Percentiles rank a stretch among this genome's conserved stretches.
These are phyloP conservation scores for Colletotrichum ledebouriae DNA, from an alignment of 2,329 filamentous ascomycete genomes.

Conservation along the genomic window DNA sequence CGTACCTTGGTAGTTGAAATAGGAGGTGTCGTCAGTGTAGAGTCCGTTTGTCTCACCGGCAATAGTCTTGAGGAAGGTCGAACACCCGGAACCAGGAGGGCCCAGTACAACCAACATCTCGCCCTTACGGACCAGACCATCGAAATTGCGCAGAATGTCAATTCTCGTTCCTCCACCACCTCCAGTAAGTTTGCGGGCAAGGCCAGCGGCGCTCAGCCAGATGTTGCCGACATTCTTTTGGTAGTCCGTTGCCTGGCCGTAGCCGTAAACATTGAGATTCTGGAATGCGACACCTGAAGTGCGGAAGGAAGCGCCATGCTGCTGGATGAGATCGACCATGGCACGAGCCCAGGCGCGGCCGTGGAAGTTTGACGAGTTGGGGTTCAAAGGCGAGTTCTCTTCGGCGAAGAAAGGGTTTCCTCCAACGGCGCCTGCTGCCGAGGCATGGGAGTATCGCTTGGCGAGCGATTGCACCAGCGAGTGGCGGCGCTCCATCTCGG, in stretches of 20 bases:
- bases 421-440: slow-evolving; percentile 50
- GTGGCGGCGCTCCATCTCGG: slow-evolving; percentile 64
- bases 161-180: slow-evolving; percentile 66
- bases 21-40: slow-evolving; percentile 75
- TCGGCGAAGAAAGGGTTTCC: slow-evolving; percentile 66
- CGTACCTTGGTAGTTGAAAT: slow-evolving; percentile 85
- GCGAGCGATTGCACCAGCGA: slow-evolving; percentile 69
- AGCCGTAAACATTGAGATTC: slow-evolving; percentile 77
- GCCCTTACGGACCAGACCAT: slow-evolving; percentile 76
- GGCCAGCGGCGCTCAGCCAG: slow-evolving; percentile 63
- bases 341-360: slow-evolving; percentile 72
- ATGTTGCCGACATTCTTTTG: slow-evolving; percentile 76
- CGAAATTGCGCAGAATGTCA: slow-evolving; percentile 77
- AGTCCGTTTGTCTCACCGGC: slow-evolving; percentile 87
- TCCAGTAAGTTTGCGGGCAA: slow-evolving; percentile 65
- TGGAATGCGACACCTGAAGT: slow-evolving; percentile 75
- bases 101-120: slow-evolving; percentile 84
- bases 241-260: slow-evolving; percentile 76
- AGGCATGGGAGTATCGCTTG: slow-evolving; percentile 64
- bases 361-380: slow-evolving; percentile 66
- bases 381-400: slow-evolving; percentile 66
- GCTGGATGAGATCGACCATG: slow-evolving; percentile 65
- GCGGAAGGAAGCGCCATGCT: slow-evolving; percentile 68
- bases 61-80: slow-evolving; percentile 87
- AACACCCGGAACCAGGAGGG: slow-evolving; percentile 81